Conservation (phyloP, 78 protist species). For the Thecamonas trahens region DNA sequence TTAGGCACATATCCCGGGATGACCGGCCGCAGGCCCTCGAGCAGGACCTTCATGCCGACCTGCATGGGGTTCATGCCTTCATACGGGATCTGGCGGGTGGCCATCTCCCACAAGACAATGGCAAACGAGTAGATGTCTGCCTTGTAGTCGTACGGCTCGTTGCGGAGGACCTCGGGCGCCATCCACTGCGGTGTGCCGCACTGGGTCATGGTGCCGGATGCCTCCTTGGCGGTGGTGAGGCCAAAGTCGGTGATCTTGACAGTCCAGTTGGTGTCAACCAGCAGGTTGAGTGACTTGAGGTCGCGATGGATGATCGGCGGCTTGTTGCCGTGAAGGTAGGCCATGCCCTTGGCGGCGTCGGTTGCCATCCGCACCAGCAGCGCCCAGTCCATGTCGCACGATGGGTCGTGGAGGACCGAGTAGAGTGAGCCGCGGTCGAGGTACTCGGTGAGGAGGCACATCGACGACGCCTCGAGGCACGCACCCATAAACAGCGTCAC, state of each 20-base stretch:
- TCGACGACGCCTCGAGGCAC: constrained; percentile 36
- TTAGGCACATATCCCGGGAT: constrained; percentile 25
- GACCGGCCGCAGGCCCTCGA: constrained; percentile 31
- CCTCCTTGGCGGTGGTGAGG: not conserved
- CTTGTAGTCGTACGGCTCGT: not conserved
- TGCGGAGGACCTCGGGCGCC: constrained; percentile 44
- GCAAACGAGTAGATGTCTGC: constrained; percentile 26
- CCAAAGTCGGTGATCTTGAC: constrained; percentile 45
- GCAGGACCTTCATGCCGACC: constrained; percentile 34
- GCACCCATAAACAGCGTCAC: constrained; percentile 54
- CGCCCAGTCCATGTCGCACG: too few species aligned
- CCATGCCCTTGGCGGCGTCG: constrained; percentile 34
- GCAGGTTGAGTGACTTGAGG: constrained; percentile 42
- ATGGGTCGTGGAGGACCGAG: constrained; percentile 28
- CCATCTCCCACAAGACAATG: constrained; percentile 67
- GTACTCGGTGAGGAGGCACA: constrained; percentile 45
- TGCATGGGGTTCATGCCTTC: constrained; percentile 29
- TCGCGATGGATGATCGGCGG: constrained; percentile 50
- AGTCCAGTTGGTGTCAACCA: constrained; percentile 7
- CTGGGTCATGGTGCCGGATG: not conserved
- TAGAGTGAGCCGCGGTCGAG: constrained; percentile 51
- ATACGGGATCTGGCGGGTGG: constrained; percentile 54
- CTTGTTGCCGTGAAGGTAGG: constrained; percentile 34
- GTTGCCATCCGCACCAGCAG: not conserved
- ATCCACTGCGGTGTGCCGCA: constrained; percentile 11